phyloP scores from a whole-genome alignment of 352 stramenopile species.

The Pythium rhizo-oryzae region DNA sequence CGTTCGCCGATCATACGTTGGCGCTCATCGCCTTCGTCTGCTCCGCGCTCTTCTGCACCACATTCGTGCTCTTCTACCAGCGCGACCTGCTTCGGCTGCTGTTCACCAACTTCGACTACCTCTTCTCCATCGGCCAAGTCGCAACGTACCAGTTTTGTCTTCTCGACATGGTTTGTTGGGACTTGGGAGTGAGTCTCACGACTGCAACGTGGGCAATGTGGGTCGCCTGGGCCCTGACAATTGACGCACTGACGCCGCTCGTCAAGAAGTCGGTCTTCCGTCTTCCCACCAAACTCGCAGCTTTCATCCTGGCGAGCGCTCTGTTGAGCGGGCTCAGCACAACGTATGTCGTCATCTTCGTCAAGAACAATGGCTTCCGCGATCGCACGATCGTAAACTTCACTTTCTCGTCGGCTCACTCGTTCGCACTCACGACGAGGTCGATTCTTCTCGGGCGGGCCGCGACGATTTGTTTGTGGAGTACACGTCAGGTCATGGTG shows the following conservation, averaged over 20 bases:
- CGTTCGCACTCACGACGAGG: constrained; percentile 7
- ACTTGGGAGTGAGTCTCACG: background rate
- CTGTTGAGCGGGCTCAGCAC: constrained; percentile 3
- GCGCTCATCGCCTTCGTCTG: background rate
- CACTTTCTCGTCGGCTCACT: constrained; percentile 2
- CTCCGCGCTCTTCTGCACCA: constrained; percentile 4
- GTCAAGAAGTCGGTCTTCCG: constrained; percentile 2
- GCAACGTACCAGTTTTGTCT: background rate
- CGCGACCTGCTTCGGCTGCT: constrained; percentile 12
- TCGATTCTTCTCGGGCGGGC: constrained; percentile 16
- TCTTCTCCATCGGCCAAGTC: constrained; percentile 12
- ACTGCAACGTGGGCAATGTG: constrained; percentile 6
- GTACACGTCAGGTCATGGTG: constrained; percentile 14
- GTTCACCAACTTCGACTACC: constrained; percentile 13
- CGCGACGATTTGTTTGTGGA: constrained; percentile 19
- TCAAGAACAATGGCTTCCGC: constrained; percentile 6
- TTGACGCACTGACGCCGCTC: constrained; percentile 20
- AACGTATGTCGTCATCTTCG: constrained; percentile 15
- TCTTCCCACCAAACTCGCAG: constrained; percentile 1
- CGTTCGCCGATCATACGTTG: background rate
- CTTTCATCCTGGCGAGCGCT: background rate
- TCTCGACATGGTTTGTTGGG: constrained; percentile 18
- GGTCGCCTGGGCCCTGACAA: constrained; percentile 6
- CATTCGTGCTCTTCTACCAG: constrained; percentile 11
- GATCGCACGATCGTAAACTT: constrained; percentile 7